These are phyloP conservation scores for Podochytrium sp. DNA, from an alignment of 192 early-diverging fungal species.

Conservation along the genomic window DNA sequence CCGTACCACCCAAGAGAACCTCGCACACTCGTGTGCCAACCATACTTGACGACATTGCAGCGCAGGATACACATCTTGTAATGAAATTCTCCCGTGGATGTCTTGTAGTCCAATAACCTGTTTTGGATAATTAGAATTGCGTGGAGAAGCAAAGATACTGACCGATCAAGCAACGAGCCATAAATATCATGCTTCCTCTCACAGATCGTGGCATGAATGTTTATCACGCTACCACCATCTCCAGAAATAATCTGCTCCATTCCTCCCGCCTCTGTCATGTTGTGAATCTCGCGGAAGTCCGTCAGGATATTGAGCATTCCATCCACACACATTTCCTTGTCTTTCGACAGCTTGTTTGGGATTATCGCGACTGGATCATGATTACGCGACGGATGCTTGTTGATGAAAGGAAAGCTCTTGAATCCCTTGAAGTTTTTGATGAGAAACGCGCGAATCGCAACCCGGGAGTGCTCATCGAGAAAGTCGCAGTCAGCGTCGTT, in stretches of 20 bases:
- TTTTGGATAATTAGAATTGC: too few species aligned
- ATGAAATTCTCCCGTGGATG: neutral
- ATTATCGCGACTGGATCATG: neutral
- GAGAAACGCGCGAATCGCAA: neutral
- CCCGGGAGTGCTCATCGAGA: neutral
- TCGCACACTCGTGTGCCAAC: neutral
- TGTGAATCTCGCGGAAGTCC: neutral
- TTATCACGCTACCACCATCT: neutral
- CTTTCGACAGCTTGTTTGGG: neutral
- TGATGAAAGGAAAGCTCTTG: neutral
- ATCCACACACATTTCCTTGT: neutral
- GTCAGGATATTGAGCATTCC: neutral
- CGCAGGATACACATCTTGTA: neutral
- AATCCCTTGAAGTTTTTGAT: neutral
- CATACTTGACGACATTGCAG: neutral
- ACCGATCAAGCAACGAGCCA: neutral
- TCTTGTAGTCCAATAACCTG: too few species aligned
- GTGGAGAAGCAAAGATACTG: too few species aligned
- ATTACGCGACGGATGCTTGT: neutral
- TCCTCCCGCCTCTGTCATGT: neutral
- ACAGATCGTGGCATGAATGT: neutral
- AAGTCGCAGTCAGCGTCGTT: neutral
- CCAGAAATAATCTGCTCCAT: neutral
- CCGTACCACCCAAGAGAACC: neutral
- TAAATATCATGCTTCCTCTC: neutral